phyloP scores from a whole-genome alignment of 345 rosid species.

The Dipteronia sinensis region DNA sequence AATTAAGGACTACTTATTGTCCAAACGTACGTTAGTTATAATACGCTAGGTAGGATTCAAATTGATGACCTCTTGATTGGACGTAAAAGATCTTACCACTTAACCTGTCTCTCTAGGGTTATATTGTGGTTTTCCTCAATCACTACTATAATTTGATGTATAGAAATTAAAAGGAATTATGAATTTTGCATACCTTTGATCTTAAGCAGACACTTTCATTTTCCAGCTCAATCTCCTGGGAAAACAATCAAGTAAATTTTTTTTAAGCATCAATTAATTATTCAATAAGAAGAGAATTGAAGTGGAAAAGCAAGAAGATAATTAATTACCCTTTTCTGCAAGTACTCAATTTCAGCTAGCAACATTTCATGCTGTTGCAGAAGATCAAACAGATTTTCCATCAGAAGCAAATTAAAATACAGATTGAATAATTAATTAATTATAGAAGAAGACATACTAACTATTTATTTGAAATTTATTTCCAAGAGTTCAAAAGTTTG shows the following conservation, averaged over 20 bases:
- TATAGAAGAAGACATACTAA: too few relatives aligned
- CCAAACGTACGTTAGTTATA: too few relatives aligned
- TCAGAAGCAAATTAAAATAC: neutral
- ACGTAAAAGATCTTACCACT: too few relatives aligned
- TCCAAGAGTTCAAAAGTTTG: too few relatives aligned
- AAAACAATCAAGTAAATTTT: neutral
- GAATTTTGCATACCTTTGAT: conserved; percentile 56
- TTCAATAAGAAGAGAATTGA: neutral
- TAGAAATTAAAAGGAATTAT: neutral
- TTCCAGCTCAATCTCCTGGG: conserved; percentile 87
- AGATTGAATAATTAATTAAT: neutral
- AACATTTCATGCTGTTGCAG: conserved; percentile 84
- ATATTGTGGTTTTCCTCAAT: too few relatives aligned
- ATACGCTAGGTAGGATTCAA: too few relatives aligned
- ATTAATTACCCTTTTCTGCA: conserved; percentile 77
- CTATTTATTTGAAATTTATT: too few relatives aligned
- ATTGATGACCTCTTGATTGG: too few relatives aligned
- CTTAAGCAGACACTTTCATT: conserved; percentile 80
- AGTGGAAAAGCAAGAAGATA: too few relatives aligned
- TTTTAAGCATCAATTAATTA: neutral
- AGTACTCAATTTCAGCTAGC: conserved; percentile 87
- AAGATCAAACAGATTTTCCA: neutral
- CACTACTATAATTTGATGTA: too few relatives aligned
- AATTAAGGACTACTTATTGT: too few relatives aligned
- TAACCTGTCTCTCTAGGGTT: too few relatives aligned